These are phyloP conservation scores for Aplosporella prunicola DNA, from an alignment of 2,329 filamentous ascomycete genomes.

Conservation along the genomic window DNA sequence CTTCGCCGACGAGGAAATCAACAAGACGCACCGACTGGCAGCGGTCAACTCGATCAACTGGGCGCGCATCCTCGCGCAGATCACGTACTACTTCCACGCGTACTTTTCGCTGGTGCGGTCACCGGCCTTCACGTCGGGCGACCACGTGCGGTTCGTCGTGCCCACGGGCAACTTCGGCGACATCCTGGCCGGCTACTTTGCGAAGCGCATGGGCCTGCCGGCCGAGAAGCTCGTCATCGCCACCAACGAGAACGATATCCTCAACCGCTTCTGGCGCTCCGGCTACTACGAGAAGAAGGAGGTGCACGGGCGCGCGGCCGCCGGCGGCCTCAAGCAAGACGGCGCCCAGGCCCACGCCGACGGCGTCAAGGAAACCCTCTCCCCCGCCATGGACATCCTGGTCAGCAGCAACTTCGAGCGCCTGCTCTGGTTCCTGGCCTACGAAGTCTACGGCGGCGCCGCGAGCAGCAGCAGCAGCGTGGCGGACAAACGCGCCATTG, in stretches of 20 bases:
- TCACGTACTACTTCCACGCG: constrained; percentile 92
- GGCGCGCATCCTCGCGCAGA: constrained; percentile 90
- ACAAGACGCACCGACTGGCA: constrained; percentile 71
- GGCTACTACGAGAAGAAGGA: constrained; percentile 82
- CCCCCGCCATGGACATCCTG: constrained; percentile 95
- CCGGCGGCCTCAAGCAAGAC: constrained; percentile 46
- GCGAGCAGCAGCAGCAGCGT: constrained; percentile 31
- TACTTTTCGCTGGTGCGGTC: constrained; percentile 72
- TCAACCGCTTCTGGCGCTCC: constrained; percentile 88
- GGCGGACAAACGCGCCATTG: constrained; percentile 39
- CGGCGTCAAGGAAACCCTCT: constrained; percentile 82
- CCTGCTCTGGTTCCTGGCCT: constrained; percentile 84
- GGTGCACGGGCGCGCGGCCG: constrained; percentile 46
- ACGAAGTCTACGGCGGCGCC: constrained; percentile 48
- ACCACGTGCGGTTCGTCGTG: constrained; percentile 72
- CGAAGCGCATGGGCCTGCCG: constrained; percentile 79
- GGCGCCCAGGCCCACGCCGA: constrained; percentile 54
- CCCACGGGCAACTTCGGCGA: constrained; percentile 97
- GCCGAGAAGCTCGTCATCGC: constrained; percentile 82
- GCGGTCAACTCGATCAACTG: constrained; percentile 98
- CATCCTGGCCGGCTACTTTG: constrained; percentile 88
- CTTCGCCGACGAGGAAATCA: constrained; percentile 77
- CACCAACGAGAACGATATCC: constrained; percentile 96
- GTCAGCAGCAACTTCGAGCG: constrained; percentile 96
- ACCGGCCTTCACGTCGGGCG: constrained; percentile 48